Evolutionary conservation across 257 asterid species (phyloP).

Genomic region (Lantana camara): DNA sequence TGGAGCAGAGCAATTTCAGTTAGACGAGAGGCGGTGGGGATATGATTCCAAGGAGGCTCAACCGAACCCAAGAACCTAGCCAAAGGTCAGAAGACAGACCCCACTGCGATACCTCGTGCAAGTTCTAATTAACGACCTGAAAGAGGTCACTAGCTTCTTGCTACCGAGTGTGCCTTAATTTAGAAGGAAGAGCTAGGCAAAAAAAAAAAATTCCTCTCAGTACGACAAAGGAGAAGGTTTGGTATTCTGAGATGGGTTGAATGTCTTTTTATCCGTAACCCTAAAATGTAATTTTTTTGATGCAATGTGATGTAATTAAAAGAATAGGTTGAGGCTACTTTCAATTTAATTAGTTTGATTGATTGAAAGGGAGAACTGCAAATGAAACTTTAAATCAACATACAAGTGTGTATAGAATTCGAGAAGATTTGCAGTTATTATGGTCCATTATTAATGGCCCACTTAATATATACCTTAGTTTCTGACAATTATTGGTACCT

Average conservation of each 20-base stretch:
- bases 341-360: neutral
- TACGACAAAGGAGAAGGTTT: too few relatives aligned
- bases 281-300: too few relatives aligned
- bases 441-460: constrained; percentile 30
- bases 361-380: neutral
- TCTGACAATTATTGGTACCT: constrained; percentile 30
- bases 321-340: too few relatives aligned
- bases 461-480: constrained; percentile 25
- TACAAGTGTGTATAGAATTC: neutral
- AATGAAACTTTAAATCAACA: neutral
- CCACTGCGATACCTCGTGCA: neutral
- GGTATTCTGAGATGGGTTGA: too few relatives aligned
- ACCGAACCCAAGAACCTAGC: too few relatives aligned
- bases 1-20: too few relatives aligned
- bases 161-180: neutral
- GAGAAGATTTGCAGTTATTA: constrained; percentile 8
- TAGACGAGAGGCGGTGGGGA: too few relatives aligned
- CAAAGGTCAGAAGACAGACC: neutral
- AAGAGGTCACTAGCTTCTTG: neutral
- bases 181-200: too few relatives aligned
- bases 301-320: too few relatives aligned
- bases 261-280: too few relatives aligned
- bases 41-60: too few relatives aligned
- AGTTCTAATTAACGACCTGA: neutral
- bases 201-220: too few relatives aligned